Base-by-base conservation (phyloP, 257 asterid species). In the Buddleja alternifolia region DNA sequence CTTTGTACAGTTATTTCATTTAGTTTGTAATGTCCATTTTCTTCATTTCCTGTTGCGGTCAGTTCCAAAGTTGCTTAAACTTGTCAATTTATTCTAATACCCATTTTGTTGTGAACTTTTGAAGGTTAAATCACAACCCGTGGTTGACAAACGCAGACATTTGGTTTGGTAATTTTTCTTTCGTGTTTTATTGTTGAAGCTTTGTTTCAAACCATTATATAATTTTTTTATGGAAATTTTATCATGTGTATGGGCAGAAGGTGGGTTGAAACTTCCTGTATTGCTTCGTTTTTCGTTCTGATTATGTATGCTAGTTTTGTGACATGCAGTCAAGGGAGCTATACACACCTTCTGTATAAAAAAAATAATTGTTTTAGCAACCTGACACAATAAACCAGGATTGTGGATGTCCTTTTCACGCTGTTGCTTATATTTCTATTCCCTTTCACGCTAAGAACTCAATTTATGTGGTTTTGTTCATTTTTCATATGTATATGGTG, bases 51-150 rank as follows among this genome's bases (percentile, higher is more conserved):
- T 39, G 12, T 40, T 77, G 21, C 55, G 29, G 44, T 55, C 34
- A 16, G 48, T 58, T 1, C 7, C 39, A 36, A 40, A 16, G 16
- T 25, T 48, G 29, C 60, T 59, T 58, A 9, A 44, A 68, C 54
- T 51, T 73, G 45, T 66, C 24, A n/a, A n/a, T n/a, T n/a, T n/a
- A n/a, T n/a, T n/a, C 36, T 9, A 4, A 67, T 67, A 67, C 57
- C 24, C 14, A 44, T 62, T 60, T 71, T 73, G 8, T 51, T 71
- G 32, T 57, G 16, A 54, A 70, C 55, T 53, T 78, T 67, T 73
- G 77, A 66, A 91, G 97, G 97, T 93, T 36, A 93, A 93, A 80
- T 85, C 96, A 40, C 97, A 86, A 61, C 98, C 98, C 25, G 85
- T 93, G 80, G 86, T 88, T 55, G 98, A 93, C 86, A 85, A 79